Conservation (phyloP, 2,329 filamentous ascomycete species). For the Pyrenophora teres region DNA sequence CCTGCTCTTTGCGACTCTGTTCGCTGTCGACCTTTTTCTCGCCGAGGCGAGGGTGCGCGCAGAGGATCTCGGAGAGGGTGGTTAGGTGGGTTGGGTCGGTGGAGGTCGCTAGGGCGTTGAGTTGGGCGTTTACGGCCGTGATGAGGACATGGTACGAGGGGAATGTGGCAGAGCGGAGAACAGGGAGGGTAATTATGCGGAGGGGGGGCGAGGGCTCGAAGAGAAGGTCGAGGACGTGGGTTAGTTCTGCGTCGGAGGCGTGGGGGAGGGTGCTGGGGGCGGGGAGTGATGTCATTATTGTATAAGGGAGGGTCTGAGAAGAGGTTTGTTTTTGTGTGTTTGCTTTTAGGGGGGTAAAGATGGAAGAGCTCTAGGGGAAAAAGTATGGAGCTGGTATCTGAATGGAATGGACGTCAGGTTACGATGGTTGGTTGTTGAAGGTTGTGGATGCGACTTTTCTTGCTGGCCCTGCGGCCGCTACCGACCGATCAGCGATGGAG, state of each 20-base stretch:
- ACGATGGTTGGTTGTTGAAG: background rate
- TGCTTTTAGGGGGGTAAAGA: background rate
- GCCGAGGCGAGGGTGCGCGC: conserved; percentile 82
- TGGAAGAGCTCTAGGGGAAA: too few species aligned
- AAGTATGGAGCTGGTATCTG: too few species aligned
- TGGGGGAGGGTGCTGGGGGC: conserved; percentile 60
- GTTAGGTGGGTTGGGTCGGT: conserved; percentile 54
- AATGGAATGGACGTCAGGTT: background rate
- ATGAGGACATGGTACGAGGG: conserved; percentile 72
- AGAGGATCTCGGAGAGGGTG: conserved; percentile 73
- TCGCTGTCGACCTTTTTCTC: conserved; percentile 81
- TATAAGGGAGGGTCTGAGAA: background rate
- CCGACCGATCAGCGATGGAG: conserved; percentile 27
- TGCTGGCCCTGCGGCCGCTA: conserved; percentile 25
- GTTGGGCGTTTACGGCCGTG: conserved; percentile 64
- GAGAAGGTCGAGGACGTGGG: conserved; percentile 70
- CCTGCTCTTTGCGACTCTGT: conserved; percentile 81
- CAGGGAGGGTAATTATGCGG: conserved; percentile 71
- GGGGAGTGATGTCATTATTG: conserved; percentile 57
- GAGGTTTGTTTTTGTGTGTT: background rate
- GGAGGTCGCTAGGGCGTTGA: conserved; percentile 53
- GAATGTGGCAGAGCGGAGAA: conserved; percentile 66
- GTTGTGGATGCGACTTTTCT: too few species aligned
- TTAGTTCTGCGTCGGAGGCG: conserved; percentile 61
- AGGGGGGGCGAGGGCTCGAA: conserved; percentile 83